Evolutionary conservation across 768 basidiomycete species (phyloP).

Genomic region (Scleroderma bovista): DNA sequence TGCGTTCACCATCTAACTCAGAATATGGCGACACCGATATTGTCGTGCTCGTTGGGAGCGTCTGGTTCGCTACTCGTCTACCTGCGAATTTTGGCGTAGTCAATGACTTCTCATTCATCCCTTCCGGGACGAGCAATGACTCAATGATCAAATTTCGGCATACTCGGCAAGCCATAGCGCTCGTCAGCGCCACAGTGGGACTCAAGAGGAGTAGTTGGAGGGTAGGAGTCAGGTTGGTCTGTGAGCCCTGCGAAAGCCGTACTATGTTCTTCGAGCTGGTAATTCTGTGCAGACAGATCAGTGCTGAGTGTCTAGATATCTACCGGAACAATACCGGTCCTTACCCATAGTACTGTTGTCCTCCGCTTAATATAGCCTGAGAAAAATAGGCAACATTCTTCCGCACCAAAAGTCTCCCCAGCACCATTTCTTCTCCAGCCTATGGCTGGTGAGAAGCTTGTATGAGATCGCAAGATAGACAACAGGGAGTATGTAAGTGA

Average conservation of each 20-base stretch:
- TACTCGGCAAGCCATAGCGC: neutral
- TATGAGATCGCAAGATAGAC: no score
- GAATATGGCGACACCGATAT: no score
- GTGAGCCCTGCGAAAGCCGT: neutral
- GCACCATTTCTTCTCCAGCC: neutral
- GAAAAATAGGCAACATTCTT: neutral
- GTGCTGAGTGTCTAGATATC: neutral
- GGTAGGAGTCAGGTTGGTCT: neutral
- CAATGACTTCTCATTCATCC: neutral
- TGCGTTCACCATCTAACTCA: no score
- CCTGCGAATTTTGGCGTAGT: no score
- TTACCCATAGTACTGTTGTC: neutral
- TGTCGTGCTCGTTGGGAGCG: no score
- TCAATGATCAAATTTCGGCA: neutral
- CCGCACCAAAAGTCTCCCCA: neutral
- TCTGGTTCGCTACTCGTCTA: no score
- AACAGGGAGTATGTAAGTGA: no score
- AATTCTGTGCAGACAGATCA: neutral
- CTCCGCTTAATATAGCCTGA: neutral
- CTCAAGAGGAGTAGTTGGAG: neutral
- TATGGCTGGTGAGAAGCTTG: conserved; percentile 12
- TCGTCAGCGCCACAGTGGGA: neutral
- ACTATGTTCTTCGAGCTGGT: neutral
- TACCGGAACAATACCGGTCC: neutral
- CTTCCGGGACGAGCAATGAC: neutral